phyloP scores from a whole-genome alignment of 2,329 filamentous ascomycete genomes.

The Graphium sp. region DNA sequence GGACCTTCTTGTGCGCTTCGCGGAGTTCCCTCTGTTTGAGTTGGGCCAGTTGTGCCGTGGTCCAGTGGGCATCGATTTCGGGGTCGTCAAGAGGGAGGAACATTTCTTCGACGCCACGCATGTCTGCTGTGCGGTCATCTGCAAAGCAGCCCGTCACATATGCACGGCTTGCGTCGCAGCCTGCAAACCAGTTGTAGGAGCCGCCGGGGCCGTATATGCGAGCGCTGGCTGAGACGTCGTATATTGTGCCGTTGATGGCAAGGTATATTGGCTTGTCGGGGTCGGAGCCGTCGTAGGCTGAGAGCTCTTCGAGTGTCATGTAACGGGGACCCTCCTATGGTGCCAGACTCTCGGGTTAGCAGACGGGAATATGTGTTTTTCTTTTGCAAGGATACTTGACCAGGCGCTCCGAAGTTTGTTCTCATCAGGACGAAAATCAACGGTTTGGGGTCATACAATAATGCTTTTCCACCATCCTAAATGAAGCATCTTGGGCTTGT shows the following conservation, averaged over 20 bases:
- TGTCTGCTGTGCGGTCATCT: conserved; percentile 68
- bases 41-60: conserved; percentile 31
- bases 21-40: conserved; percentile 46
- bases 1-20: conserved; percentile 46
- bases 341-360: too few relatives aligned
- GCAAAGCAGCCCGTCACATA: conserved; percentile 90
- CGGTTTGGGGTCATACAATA: conserved; percentile 28
- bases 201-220: conserved; percentile 70
- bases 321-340: conserved; percentile 40
- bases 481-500: conserved; percentile 45
- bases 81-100: conserved; percentile 51
- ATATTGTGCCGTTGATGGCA: conserved; percentile 75
- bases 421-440: background rate
- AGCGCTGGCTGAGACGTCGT: conserved; percentile 58
- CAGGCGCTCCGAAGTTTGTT: conserved; percentile 2
- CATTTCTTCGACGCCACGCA: conserved; percentile 77
- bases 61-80: conserved; percentile 41
- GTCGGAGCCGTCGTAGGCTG: conserved; percentile 62
- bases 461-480: conserved; percentile 39
- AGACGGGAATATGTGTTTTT: too few relatives aligned
- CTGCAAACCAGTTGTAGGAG: conserved; percentile 74
- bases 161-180: conserved; percentile 69
- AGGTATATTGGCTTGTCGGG: conserved; percentile 68
- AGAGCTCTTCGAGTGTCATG: conserved; percentile 61
- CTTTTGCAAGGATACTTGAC: background rate